These are phyloP conservation scores for Colletotrichum eremochloae DNA, from an alignment of 2,329 filamentous ascomycete species.

Conservation along the genomic window DNA sequence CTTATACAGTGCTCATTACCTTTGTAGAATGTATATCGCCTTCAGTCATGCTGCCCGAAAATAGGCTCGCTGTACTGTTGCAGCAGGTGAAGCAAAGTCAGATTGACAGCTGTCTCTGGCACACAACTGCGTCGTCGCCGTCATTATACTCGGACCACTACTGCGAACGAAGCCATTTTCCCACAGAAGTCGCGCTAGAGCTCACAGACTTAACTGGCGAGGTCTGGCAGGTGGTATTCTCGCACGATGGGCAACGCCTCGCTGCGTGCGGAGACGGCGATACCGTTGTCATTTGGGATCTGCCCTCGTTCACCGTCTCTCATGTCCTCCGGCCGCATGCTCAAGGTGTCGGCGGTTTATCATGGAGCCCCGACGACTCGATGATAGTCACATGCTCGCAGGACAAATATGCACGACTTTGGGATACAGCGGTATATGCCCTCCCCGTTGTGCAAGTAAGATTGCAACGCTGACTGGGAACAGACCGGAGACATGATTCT, in stretches of 20 bases:
- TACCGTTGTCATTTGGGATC: conserved; percentile 85
- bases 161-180: conserved; percentile 86
- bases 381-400: conserved; percentile 87
- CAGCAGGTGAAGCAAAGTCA: conserved; percentile 87
- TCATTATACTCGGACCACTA: conserved; percentile 91
- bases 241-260: conserved; percentile 84
- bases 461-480: not conserved
- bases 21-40: conserved; percentile 86
- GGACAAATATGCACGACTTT: conserved; percentile 80
- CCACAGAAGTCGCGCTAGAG: conserved; percentile 77
- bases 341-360: conserved; percentile 80
- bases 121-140: conserved; percentile 83
- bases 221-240: conserved; percentile 93
- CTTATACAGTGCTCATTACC: conserved; percentile 44
- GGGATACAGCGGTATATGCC: conserved; percentile 75
- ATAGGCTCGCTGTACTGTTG: conserved; percentile 84
- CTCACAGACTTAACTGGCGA: conserved; percentile 82
- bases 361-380: conserved; percentile 93
- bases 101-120: conserved; percentile 87
- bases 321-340: conserved; percentile 75
- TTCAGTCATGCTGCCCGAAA: conserved; percentile 95
- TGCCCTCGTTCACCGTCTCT: conserved; percentile 74
- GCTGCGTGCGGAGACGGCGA: conserved; percentile 86
- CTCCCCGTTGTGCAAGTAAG: too few relatives aligned
- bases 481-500: conserved; percentile 75